Conservation (phyloP, 2,329 filamentous ascomycete genomes). For the Hirsutella minnesotensis region DNA sequence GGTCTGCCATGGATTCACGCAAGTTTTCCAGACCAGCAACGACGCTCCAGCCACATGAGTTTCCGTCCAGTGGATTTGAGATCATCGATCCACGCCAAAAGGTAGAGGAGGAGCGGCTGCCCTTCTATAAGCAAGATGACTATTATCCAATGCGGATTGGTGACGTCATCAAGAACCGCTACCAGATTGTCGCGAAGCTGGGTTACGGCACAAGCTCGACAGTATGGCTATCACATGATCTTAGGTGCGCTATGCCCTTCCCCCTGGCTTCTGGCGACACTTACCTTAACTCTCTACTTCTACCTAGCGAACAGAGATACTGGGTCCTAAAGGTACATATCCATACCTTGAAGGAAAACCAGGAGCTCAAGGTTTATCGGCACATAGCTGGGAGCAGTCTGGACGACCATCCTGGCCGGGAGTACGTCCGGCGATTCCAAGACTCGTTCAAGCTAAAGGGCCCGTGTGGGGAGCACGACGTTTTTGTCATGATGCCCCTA, state of each 20-base stretch:
- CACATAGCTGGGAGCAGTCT: conserved; percentile 12
- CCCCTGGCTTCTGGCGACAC: background rate
- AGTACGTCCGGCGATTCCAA: conserved; percentile 18
- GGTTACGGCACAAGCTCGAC: conserved; percentile 29
- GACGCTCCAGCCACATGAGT: conserved; percentile 5
- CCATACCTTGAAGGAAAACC: conserved; percentile 14
- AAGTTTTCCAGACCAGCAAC: too few relatives aligned
- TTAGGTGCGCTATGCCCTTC: conserved; percentile 7
- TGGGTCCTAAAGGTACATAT: conserved; percentile 22
- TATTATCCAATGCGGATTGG: conserved; percentile 25
- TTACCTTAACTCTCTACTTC: background rate
- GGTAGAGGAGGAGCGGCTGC: conserved; percentile 17
- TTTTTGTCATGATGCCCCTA: conserved; percentile 21
- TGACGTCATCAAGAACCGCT: conserved; percentile 18
- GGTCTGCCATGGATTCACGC: too few relatives aligned
- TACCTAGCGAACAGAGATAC: conserved; percentile 10
- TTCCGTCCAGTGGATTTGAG: conserved; percentile 8
- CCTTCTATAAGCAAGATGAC: conserved; percentile 12
- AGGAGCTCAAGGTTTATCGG: conserved; percentile 17
- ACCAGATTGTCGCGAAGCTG: conserved; percentile 27
- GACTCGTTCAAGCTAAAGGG: conserved; percentile 21
- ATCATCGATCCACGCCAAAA: conserved; percentile 5
- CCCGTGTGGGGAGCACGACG: conserved; percentile 19
- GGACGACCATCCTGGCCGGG: conserved; percentile 14
- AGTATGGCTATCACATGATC: conserved; percentile 28